These are phyloP conservation scores for Fomes fomentarius DNA, from an alignment of 1,284 basidiomycete species.

Conservation along the genomic window DNA sequence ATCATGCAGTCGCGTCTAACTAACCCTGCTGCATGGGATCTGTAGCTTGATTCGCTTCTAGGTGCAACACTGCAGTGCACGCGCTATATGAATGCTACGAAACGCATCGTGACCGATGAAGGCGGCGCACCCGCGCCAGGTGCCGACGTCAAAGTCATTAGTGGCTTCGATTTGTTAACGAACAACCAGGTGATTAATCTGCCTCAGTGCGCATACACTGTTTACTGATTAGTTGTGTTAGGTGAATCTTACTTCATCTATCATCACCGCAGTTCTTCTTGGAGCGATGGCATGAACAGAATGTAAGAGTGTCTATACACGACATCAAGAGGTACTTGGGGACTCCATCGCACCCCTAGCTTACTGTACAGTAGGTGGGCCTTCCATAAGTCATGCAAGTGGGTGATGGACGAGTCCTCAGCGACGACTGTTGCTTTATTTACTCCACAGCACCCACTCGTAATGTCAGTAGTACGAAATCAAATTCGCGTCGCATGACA, in stretches of 20 bases:
- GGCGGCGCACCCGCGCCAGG: constrained; percentile 32
- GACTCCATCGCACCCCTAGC: too few species aligned
- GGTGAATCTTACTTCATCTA: constrained; percentile 30
- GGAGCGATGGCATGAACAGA: constrained; percentile 23
- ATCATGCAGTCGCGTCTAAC: not conserved
- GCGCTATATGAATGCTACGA: constrained; percentile 66
- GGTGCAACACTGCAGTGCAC: constrained; percentile 90
- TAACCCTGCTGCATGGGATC: not conserved
- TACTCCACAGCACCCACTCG: too few species aligned
- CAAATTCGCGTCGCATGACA: too few species aligned
- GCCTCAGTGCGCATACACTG: too few species aligned
- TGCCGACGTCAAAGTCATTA: constrained; percentile 57
- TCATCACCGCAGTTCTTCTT: constrained; percentile 24
- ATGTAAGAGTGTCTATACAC: too few species aligned
- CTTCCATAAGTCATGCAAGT: too few species aligned
- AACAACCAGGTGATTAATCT: constrained; percentile 75
- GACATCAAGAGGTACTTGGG: too few species aligned
- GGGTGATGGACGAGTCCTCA: too few species aligned
- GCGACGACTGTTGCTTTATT: too few species aligned
- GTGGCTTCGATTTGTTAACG: constrained; percentile 72
- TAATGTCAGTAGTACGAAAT: too few species aligned
- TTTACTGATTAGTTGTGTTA: not conserved
- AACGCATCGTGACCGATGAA: constrained; percentile 71
- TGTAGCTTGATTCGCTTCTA: constrained; percentile 25
- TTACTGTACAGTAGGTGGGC: too few species aligned